Evolutionary conservation across 2,329 filamentous ascomycete species (phyloP).

Genomic region (Cercospora nicotianae): DNA sequence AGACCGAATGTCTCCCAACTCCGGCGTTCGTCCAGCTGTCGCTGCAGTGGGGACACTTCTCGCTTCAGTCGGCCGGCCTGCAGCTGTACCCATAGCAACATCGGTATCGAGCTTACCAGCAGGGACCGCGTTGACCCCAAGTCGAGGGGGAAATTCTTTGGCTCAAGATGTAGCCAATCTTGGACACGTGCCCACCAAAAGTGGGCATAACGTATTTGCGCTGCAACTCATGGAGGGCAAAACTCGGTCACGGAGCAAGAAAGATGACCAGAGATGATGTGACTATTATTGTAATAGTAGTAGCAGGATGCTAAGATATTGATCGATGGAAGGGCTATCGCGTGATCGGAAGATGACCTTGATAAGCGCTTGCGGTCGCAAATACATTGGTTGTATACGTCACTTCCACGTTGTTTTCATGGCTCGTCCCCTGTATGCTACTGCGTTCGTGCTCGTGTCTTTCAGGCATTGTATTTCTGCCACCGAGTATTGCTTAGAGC

Average conservation of each 20-base stretch:
- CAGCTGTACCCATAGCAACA: neutral
- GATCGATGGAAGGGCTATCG: neutral
- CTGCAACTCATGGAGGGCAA: neutral
- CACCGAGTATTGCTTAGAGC: neutral
- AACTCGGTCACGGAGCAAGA: neutral
- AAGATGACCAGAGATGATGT: neutral
- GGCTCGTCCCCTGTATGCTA: neutral
- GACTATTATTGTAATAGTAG: neutral
- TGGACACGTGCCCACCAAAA: neutral
- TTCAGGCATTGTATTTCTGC: neutral
- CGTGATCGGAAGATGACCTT: neutral
- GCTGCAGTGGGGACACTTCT: neutral
- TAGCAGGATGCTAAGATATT: neutral
- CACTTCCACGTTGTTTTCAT: neutral
- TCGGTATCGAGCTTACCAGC: neutral
- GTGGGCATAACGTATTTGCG: slow-evolving; percentile 3
- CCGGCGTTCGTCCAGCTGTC: neutral
- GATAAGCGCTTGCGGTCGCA: neutral
- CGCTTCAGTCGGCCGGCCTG: neutral
- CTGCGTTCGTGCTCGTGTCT: neutral
- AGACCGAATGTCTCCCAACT: neutral
- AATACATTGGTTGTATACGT: neutral
- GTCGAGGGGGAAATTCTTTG: neutral
- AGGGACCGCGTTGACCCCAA: neutral
- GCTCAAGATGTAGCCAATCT: neutral